A percentile compares a stretch with the other conserved stretches of the same genome.
Evolutionary conservation across 306 rosid species (phyloP).

Genomic region (Quercus aquifolioides): DNA sequence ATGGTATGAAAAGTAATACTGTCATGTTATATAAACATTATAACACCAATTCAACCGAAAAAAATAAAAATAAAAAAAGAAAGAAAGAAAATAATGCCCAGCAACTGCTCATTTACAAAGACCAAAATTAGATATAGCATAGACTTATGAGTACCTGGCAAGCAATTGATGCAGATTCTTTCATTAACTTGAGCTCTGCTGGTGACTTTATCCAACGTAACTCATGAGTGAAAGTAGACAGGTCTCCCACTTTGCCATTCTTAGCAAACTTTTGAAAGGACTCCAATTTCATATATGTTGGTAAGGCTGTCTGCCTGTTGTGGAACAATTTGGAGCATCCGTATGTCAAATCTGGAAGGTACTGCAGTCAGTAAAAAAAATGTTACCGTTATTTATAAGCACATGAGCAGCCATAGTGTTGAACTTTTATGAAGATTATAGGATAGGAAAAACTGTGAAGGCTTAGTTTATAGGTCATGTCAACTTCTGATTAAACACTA

Average conservation of each 20-base stretch:
- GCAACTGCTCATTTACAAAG: not conserved
- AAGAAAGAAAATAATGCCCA: not conserved
- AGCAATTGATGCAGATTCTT: constrained; percentile 86
- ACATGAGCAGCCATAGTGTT: not conserved
- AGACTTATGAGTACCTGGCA: constrained; percentile 66
- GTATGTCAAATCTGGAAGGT: constrained; percentile 73
- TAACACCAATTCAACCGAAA: not conserved
- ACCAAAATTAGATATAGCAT: not conserved
- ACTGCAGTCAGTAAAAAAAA: constrained; percentile 56
- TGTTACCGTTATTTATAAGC: not conserved
- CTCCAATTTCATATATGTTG: constrained; percentile 63
- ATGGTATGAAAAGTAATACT: not conserved
- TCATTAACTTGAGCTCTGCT: constrained; percentile 88
- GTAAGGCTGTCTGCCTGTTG: constrained; percentile 62
- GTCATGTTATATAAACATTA: not conserved
- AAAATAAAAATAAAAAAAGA: not conserved
- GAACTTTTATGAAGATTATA: not conserved
- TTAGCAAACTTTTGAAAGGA: constrained; percentile 55
- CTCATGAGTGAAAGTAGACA: constrained; percentile 57
- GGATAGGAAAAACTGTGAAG: not conserved
- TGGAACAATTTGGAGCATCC: constrained; percentile 70
- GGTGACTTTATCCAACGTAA: constrained; percentile 81
- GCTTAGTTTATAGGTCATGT: not conserved
- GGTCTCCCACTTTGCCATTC: constrained; percentile 49
- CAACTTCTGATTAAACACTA: not conserved